Conservation (phyloP, 768 basidiomycete species). For the Terana coerulea region DNA sequence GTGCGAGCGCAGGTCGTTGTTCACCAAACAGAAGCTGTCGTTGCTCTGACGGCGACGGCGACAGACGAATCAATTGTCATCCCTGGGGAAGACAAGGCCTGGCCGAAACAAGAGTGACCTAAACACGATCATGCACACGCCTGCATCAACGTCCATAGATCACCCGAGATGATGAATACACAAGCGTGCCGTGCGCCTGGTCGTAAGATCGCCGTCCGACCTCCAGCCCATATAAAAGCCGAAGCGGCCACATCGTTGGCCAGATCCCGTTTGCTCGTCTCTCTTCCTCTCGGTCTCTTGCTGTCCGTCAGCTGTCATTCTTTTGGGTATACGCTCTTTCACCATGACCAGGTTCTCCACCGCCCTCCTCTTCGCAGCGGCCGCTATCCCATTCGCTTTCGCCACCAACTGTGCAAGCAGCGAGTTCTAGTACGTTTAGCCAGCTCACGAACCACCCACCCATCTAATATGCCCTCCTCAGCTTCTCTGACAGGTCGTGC, state of each 20-base stretch:
- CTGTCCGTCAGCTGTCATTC: slow-evolving; percentile 27
- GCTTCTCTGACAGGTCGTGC: slow-evolving; percentile 12
- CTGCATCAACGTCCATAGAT: neutral
- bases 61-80: neutral
- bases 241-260: neutral
- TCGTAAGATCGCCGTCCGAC: neutral
- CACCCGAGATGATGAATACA: slow-evolving; percentile 1
- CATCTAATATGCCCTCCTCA: neutral
- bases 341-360: slow-evolving; percentile 35
- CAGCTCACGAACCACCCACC: too few relatives aligned
- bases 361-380: slow-evolving; percentile 31
- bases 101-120: neutral
- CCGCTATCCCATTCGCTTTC: slow-evolving; percentile 29
- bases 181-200: slow-evolving; percentile 3
- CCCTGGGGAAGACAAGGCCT: neutral
- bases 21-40: neutral
- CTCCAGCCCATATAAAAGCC: neutral
- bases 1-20: too few relatives aligned
- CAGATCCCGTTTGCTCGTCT: slow-evolving; percentile 18
- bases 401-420: slow-evolving; percentile 29
- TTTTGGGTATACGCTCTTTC: slow-evolving; percentile 26
- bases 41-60: neutral
- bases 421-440: slow-evolving; percentile 21
- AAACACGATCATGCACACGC: slow-evolving; percentile 1
- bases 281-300: slow-evolving; percentile 18